These are phyloP conservation scores for Cornus suecica DNA, from an alignment of 148 eudicot genomes.

Conservation along the genomic window DNA sequence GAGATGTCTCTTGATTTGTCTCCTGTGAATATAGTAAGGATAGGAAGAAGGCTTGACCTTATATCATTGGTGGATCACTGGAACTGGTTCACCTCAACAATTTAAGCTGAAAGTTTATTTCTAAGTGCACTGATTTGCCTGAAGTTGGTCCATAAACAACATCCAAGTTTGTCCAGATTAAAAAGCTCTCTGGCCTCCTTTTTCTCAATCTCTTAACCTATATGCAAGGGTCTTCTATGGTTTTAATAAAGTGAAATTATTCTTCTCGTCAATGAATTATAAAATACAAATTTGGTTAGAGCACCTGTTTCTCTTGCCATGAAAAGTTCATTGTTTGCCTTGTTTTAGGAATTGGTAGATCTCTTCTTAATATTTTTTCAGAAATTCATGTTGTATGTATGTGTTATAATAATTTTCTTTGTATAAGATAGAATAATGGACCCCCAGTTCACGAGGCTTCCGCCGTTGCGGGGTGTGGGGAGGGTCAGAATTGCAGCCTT, in stretches of 20 bases:
- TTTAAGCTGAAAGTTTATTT: neutral
- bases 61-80: neutral
- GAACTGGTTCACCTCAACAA: neutral
- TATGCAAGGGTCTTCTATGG: neutral
- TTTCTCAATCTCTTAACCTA: neutral
- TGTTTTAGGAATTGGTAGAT: neutral
- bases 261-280: neutral
- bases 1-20: neutral
- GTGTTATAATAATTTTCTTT: too few species aligned
- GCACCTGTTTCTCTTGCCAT: neutral
- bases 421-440: neutral
- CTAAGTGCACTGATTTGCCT: neutral
- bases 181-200: neutral
- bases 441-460: too few species aligned
- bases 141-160: neutral
- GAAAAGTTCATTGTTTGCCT: neutral
- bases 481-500: too few species aligned
- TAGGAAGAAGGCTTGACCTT: neutral
- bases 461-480: too few species aligned
- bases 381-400: too few species aligned
- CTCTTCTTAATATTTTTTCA: neutral
- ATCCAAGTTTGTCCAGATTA: neutral
- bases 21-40: neutral
- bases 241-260: too few species aligned
- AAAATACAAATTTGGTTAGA: neutral